Evolutionary conservation across 1,284 basidiomycete species (phyloP).

Genomic region (Ustilago curta): DNA sequence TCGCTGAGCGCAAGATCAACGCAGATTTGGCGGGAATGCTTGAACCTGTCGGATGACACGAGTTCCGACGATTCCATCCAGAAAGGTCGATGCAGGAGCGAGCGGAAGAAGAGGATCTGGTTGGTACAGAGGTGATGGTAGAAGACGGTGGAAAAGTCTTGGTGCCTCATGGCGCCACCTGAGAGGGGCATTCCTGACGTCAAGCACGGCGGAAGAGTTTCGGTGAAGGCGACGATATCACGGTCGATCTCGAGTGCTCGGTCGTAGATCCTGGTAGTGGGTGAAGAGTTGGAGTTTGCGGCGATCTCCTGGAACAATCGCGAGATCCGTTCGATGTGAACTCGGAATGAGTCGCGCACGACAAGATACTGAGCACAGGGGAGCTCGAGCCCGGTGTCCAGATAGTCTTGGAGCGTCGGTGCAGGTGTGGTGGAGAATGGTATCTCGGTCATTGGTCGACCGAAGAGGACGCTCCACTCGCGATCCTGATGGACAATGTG

Average conservation of each 20-base stretch:
- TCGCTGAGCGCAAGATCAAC: constrained; percentile 41
- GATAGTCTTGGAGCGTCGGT: constrained; percentile 35
- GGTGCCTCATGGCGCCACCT: constrained; percentile 35
- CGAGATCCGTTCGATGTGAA: constrained; percentile 39
- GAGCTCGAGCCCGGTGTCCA: constrained; percentile 33
- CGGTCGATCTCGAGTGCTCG: constrained; percentile 43
- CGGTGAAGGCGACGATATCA: constrained; percentile 32
- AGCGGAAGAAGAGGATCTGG: constrained; percentile 48
- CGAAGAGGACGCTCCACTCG: constrained; percentile 47
- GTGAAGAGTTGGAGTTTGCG: constrained; percentile 36
- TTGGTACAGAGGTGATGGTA: constrained; percentile 47
- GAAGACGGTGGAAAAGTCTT: constrained; percentile 45
- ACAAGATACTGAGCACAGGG: constrained; percentile 45
- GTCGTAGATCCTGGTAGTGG: constrained; percentile 29
- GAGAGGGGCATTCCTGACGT: constrained; percentile 18
- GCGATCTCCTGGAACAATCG: constrained; percentile 46
- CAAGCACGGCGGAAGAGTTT: constrained; percentile 27
- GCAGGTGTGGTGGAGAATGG: constrained; percentile 34
- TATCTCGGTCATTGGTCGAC: constrained; percentile 46
- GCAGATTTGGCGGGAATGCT: constrained; percentile 39
- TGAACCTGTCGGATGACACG: constrained; percentile 24
- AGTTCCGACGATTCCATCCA: constrained; percentile 50
- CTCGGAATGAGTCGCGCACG: constrained; percentile 35
- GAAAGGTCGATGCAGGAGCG: constrained; percentile 42
- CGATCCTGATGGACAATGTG: constrained; percentile 47